These are phyloP conservation scores for Xylaria hypoxylon DNA, from an alignment of 2,329 filamentous ascomycete species.

Conservation along the genomic window DNA sequence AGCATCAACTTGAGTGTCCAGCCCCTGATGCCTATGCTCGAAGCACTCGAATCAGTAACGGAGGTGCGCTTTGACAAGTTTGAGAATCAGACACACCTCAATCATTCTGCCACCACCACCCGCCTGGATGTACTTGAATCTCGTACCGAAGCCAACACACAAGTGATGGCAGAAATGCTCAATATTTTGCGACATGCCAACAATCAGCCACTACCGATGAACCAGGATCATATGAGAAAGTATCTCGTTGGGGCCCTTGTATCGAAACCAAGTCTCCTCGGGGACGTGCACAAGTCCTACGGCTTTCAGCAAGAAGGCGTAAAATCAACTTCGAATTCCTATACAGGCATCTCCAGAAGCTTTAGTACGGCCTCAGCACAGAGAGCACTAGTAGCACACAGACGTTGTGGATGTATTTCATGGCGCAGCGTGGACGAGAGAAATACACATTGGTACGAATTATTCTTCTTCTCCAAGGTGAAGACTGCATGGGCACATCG, in stretches of 20 bases:
- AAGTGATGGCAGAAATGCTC: neutral
- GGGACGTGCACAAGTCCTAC: constrained; percentile 1
- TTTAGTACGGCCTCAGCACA: neutral
- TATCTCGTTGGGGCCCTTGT: constrained; percentile 1
- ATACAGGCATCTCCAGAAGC: neutral
- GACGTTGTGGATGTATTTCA: neutral
- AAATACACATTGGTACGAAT: constrained; percentile 4
- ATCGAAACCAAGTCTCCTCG: constrained; percentile 23
- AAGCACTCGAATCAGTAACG: constrained; percentile 1
- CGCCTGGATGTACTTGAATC: constrained; percentile 8
- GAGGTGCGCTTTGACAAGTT: neutral
- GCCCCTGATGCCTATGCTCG: constrained; percentile 5
- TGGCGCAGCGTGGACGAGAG: neutral
- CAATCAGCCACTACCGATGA: neutral
- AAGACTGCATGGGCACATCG: constrained; percentile 15
- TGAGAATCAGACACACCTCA: constrained; percentile 1
- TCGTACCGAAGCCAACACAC: neutral
- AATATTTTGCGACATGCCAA: neutral
- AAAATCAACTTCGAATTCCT: neutral
- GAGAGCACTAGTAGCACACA: neutral
- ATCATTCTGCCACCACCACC: neutral
- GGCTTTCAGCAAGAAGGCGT: neutral
- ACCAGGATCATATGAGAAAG: neutral
- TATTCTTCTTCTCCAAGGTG: neutral
- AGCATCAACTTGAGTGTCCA: constrained; percentile 7